Evolutionary conservation across 2,329 filamentous ascomycete species (phyloP), one percentile per base, ranked within the genome.

Genomic region (Claviceps sp.): DNA sequence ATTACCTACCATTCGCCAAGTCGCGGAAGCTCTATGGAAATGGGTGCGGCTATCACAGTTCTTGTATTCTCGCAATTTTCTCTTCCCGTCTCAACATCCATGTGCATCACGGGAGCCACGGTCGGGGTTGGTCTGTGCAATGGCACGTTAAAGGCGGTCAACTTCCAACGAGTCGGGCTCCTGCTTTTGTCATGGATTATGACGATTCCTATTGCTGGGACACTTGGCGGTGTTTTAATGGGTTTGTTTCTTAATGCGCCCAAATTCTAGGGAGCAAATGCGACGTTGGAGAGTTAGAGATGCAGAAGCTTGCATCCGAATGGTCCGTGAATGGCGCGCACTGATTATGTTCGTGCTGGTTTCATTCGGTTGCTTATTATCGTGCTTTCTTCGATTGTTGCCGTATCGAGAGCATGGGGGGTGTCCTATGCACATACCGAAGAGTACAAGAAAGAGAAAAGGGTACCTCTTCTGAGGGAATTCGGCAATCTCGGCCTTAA

Each of bases 81-180:
- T 1, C 80, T 89, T 0, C 85, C 85, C 39, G 85, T 89, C 23
- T 88, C 85, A 0, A 89, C 83, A 2, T 82, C 80, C 17, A 84
- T 84, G 85, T 89, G 85, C 66, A 88, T 89, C 66, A 88, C 85
- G 1, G 85, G 86, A 50, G 85, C 85, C 29, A 88, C 84, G 0
- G 82, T 88, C 45, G 85, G 85, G 53, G 85, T 89, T 48, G 85
- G 83, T 62, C 79, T 89, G 20, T 88, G 83, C 75, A 88, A 88
- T 64, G 83, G 84, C 37, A 81, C 76, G 34, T 55, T 79, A 53
- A 84, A 80, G 69, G 84, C 85, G 1, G 80, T 89, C 60, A 89
- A 89, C 76, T 89, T 75, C 70, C 79, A 87, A 68, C 80, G 83
- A 64, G 81, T 89, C 13, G 77, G 75, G 42, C 77, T 87, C 7